Evolutionary conservation across 768 basidiomycete species (phyloP), one percentile per base, ranked within the genome.

Genomic region (Lentinula lateritia): DNA sequence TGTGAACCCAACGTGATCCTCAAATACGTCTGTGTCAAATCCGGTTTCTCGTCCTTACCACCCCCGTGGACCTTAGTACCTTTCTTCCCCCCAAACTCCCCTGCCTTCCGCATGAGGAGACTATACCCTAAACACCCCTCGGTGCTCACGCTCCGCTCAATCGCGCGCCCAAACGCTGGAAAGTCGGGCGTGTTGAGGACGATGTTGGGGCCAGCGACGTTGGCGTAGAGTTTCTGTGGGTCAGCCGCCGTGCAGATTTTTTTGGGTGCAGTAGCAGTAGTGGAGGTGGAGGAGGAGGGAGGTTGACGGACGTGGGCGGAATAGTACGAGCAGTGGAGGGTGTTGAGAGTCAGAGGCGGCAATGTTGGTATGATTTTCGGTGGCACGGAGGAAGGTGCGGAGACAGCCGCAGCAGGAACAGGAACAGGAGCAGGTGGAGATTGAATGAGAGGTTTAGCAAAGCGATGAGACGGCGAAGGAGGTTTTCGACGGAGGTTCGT

Each of bases 91-190:
- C 66, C 62, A 53, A 67, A 67, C 58, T 67, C 64, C 15, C 43
- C 55, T 13, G 62, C 64, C 52, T 69, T 69, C 6, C 54, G 23
- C 62, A 64, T 66, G 39, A 68, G 50, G 58, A 61, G 43, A 18
- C 61, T 58, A 35, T 65, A 53, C 50, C 68, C 65, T 16, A 66
- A 28, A 28, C 48, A 50, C 9, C 64, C 66, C 32, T 61, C 58
- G 8, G 68, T 69, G 54, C 58, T 62, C 42, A 69, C 64, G 45
- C 67, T 68, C 36, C 58, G 62, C 36, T 69, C 63, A 60, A 69
- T 62, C n/a, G 67, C 68, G 23, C 61, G 43, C 59, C 65, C 63
- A 53, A 69, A 69, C 34, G 67, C 68, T n/a, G 64, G 68, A 60
- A 69, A 69, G 43, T 63, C 61, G 3, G 57, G 53, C 12, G 63